phyloP scores from a whole-genome alignment of 2,329 filamentous ascomycete genomes.

The Alternaria incomplexa region DNA sequence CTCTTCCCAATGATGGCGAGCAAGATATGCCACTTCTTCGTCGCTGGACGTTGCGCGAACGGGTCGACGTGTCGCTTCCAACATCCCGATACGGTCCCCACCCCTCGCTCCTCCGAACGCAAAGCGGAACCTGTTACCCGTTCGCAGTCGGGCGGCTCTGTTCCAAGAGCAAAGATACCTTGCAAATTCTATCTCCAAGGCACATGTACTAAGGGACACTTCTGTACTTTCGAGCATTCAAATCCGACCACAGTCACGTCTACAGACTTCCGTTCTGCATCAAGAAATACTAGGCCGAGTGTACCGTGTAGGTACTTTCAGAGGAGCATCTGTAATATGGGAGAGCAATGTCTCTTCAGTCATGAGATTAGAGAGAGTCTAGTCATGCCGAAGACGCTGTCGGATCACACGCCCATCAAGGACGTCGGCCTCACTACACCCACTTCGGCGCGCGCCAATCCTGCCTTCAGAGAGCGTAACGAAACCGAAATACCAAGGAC shows the following conservation, averaged over 20 bases:
- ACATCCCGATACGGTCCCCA: not conserved
- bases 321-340: not conserved
- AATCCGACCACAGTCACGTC: not conserved
- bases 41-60: not conserved
- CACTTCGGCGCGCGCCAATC: not conserved
- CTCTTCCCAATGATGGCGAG: not conserved
- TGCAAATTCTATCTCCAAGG: not conserved
- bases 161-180: not conserved
- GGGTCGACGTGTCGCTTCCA: not conserved
- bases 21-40: slow-evolving; percentile 1
- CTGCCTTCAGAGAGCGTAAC: not conserved
- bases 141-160: not conserved
- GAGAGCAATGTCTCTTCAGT: not conserved
- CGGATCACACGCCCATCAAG: not conserved
- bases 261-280: not conserved
- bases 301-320: not conserved
- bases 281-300: not conserved
- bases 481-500: not conserved
- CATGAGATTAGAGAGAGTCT: not conserved
- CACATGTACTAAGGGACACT: not conserved
- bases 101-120: not conserved
- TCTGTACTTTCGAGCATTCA: not conserved
- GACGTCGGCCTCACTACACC: not conserved
- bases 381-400: not conserved
- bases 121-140: not conserved